phyloP scores from a whole-genome alignment of 75 land plant species.

The Chamaecyparis obtusa region DNA sequence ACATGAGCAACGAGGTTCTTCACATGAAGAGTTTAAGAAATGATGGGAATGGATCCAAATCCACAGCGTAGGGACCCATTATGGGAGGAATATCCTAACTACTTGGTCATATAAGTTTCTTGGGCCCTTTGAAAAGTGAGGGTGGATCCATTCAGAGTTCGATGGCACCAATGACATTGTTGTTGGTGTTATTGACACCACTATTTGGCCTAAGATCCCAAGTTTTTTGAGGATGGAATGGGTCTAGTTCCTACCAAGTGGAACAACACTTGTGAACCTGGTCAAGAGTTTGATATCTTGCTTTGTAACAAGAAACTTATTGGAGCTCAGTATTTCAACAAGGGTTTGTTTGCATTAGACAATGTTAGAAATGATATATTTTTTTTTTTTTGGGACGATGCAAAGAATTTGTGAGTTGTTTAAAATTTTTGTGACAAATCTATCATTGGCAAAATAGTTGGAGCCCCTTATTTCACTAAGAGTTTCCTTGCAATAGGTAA shows the following conservation, averaged over 20 bases:
- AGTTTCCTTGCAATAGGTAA: too few relatives aligned
- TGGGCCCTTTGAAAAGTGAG: slow-evolving; percentile 23
- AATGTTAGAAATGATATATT: too few relatives aligned
- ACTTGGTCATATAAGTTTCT: slow-evolving; percentile 45
- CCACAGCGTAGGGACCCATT: too few relatives aligned
- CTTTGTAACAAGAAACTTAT: slow-evolving; percentile 74
- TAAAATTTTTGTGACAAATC: too few relatives aligned
- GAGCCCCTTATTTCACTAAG: too few relatives aligned
- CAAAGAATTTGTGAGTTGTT: too few relatives aligned
- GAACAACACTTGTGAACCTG: slow-evolving; percentile 58
- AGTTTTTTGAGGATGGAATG: slow-evolving; percentile 67
- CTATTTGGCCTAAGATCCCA: slow-evolving; percentile 69
- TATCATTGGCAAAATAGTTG: too few relatives aligned
- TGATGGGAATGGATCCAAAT: too few relatives aligned
- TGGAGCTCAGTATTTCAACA: slow-evolving; percentile 50
- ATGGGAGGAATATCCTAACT: slow-evolving; percentile 25
- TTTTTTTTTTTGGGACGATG: too few relatives aligned
- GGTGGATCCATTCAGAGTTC: slow-evolving; percentile 59
- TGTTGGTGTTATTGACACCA: slow-evolving; percentile 80
- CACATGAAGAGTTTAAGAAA: neutral
- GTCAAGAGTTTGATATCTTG: slow-evolving; percentile 26
- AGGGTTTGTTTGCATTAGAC: too few relatives aligned
- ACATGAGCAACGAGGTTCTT: slow-evolving; percentile 44
- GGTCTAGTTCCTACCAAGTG: slow-evolving; percentile 45
- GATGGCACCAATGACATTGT: slow-evolving; percentile 57